Conservation (phyloP, 352 stramenopile species). For the Globisporangium nagaii region DNA sequence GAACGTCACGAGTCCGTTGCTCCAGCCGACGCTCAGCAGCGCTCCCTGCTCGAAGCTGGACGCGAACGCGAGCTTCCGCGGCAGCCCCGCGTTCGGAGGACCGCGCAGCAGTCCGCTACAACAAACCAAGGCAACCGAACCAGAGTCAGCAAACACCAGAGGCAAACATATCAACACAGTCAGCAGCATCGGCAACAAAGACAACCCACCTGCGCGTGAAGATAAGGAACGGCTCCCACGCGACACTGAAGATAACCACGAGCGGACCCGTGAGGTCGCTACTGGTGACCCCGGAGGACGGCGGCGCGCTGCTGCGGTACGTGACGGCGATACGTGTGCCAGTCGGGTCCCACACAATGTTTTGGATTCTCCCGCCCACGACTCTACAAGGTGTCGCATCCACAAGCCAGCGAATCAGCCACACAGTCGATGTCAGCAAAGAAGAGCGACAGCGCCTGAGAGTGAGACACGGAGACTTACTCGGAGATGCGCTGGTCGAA, state of each 20-base stretch:
- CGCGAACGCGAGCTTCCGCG: constrained; percentile 52
- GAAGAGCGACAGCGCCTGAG: too few relatives aligned
- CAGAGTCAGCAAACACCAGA: too few relatives aligned
- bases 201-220: constrained; percentile 50
- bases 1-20: constrained; percentile 72
- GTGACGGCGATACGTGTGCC: constrained; percentile 60
- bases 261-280: constrained; percentile 36
- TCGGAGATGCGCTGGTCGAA: constrained; percentile 56
- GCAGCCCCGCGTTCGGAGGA: constrained; percentile 50
- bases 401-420: too few relatives aligned
- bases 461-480: constrained; percentile 15
- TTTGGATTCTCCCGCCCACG: constrained; percentile 54
- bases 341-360: constrained; percentile 67
- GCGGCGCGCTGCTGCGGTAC: constrained; percentile 24
- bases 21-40: constrained; percentile 70
- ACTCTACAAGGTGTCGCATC: constrained; percentile 37
- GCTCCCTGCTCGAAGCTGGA: constrained; percentile 65
- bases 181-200: neutral
- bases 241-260: constrained; percentile 65
- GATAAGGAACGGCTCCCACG: constrained; percentile 69
- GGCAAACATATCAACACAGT: neutral
- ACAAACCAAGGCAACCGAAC: too few relatives aligned
- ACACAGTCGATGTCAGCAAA: too few relatives aligned
- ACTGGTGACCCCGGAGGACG: constrained; percentile 2
- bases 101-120: constrained; percentile 48